Conservation (phyloP, 257 asterid species). For the Anisodus tanguticus region DNA sequence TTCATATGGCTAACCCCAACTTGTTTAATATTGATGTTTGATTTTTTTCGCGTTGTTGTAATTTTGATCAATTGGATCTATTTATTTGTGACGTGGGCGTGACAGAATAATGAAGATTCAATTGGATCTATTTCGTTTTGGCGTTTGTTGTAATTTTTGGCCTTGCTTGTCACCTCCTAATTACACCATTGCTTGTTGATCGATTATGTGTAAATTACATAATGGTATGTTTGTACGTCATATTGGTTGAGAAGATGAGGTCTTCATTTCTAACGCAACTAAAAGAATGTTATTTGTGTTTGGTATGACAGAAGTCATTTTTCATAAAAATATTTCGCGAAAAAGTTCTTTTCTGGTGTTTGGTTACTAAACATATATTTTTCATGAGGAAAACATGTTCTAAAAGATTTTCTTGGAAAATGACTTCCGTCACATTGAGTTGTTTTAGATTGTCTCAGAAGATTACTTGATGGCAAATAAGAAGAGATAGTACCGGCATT, state of each 20-base stretch:
- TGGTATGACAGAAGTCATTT: not conserved
- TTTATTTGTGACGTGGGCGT: not conserved
- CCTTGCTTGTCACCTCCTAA: not conserved
- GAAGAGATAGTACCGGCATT: not conserved
- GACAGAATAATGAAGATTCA: not conserved
- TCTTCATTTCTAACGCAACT: not conserved
- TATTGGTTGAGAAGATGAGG: not conserved
- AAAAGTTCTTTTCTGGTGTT: not conserved
- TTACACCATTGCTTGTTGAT: not conserved
- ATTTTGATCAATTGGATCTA: not conserved
- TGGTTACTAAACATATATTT: not conserved
- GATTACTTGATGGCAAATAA: not conserved
- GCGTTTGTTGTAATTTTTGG: not conserved
- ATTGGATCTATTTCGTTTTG: not conserved
- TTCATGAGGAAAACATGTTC: not conserved
- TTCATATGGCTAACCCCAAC: not conserved
- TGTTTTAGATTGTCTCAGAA: not conserved
- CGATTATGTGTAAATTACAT: not conserved
- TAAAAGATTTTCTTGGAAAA: not conserved
- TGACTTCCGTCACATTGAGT: not conserved
- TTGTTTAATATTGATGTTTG: not conserved
- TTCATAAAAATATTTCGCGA: too few species aligned
- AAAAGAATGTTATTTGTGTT: not conserved
- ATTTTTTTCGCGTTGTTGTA: not conserved
- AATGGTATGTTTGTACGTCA: not conserved